These are phyloP conservation scores for Penicillium sp. DNA, from an alignment of 2,329 filamentous ascomycete genomes.

Conservation along the genomic window DNA sequence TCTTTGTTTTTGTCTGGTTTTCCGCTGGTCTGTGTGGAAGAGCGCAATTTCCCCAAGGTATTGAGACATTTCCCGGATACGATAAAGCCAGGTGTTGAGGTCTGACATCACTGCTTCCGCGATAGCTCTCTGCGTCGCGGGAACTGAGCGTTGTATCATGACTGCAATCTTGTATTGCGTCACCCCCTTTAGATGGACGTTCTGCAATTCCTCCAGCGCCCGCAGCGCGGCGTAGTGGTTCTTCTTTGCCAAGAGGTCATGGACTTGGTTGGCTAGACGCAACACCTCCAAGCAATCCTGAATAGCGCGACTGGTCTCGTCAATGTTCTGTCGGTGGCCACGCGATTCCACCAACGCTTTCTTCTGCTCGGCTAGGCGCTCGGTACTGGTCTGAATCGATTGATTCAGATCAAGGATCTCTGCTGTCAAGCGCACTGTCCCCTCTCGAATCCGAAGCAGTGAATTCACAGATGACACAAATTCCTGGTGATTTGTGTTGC, in stretches of 20 bases:
- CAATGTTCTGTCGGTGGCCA: constrained; percentile 86
- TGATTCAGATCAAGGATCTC: constrained; percentile 90
- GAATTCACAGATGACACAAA: constrained; percentile 91
- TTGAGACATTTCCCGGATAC: constrained; percentile 89
- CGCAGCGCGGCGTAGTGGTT: constrained; percentile 92
- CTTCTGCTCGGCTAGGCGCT: constrained; percentile 89
- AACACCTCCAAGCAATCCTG: constrained; percentile 87
- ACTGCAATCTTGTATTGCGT: constrained; percentile 91
- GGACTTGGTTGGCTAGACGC: constrained; percentile 83
- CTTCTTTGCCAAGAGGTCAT: constrained; percentile 83
- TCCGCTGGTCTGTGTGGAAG: constrained; percentile 83
- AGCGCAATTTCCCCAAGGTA: constrained; percentile 94
- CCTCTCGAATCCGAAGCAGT: constrained; percentile 82
- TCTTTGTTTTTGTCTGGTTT: constrained; percentile 72
- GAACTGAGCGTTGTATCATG: constrained; percentile 91
- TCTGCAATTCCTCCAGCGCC: constrained; percentile 88
- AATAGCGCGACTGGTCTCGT: constrained; percentile 78
- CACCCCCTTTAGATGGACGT: constrained; percentile 87
- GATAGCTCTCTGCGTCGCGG: constrained; percentile 81
- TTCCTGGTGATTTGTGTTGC: constrained; percentile 90
- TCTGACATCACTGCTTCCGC: constrained; percentile 96
- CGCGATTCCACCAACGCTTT: constrained; percentile 86
- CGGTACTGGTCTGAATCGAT: constrained; percentile 88
- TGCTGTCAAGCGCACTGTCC: constrained; percentile 74
- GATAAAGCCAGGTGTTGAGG: constrained; percentile 90